Evolutionary conservation across 139 green algal species (phyloP).

Genomic region (Nannochloris sp.): DNA sequence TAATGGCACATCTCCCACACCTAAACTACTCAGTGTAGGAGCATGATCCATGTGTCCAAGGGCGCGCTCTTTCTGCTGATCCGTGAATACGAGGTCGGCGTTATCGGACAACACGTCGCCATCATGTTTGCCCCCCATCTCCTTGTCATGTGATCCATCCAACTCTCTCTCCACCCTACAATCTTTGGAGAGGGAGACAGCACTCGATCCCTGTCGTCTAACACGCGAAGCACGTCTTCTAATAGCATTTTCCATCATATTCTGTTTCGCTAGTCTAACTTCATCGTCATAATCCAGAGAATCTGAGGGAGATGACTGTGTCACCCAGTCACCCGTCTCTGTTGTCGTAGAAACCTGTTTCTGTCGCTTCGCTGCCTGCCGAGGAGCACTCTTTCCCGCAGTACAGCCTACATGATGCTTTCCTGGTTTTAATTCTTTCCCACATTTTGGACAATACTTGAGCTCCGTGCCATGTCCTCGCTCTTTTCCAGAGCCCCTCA

Average conservation of each 20-base stretch:
- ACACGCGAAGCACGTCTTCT: background rate
- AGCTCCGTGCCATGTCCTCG: conserved; percentile 76
- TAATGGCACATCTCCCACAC: background rate
- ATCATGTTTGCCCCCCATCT: too few species aligned
- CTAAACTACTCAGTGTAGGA: conserved; percentile 4
- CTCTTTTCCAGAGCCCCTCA: conserved; percentile 71
- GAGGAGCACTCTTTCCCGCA: conserved; percentile 31
- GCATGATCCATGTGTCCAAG: background rate
- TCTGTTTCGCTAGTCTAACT: background rate
- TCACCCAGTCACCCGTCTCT: conserved; percentile 9
- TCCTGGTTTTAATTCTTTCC: conserved; percentile 62
- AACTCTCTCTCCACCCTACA: background rate
- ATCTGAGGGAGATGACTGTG: conserved; percentile 10
- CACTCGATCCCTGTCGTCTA: background rate
- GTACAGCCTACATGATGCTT: conserved; percentile 79
- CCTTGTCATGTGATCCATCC: background rate
- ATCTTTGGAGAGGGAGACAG: background rate
- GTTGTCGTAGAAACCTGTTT: conserved; percentile 20
- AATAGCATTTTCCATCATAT: background rate
- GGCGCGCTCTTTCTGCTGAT: too few species aligned
- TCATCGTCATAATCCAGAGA: conserved; percentile 12
- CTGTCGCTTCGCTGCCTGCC: conserved; percentile 31
- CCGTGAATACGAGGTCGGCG: conserved; percentile 8
- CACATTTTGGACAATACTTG: conserved; percentile 68
- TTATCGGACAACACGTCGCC: background rate